phyloP scores from a whole-genome alignment of 495 filamentous ascomycete species.

The Xylaria bambusicola region DNA sequence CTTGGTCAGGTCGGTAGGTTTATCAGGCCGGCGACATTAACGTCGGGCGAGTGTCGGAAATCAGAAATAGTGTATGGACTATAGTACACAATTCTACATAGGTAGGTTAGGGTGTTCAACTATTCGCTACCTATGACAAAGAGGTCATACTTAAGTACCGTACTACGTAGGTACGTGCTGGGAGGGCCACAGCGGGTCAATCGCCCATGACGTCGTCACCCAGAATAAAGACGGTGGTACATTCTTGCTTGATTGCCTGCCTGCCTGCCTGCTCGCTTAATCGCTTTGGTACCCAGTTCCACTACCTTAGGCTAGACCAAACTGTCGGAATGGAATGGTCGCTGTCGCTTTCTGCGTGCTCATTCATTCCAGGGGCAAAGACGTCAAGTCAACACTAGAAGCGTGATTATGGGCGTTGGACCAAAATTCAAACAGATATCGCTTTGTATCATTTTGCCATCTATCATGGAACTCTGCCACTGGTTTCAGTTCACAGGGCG shows the following conservation, averaged over 20 bases:
- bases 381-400: neutral
- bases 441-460: neutral
- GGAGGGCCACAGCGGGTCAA: neutral
- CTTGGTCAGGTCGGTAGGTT: too few species aligned
- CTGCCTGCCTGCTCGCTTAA: too few species aligned
- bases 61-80: too few species aligned
- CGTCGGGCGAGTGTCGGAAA: too few species aligned
- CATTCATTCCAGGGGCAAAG: neutral
- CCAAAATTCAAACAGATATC: too few species aligned
- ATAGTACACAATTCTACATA: too few species aligned
- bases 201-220: neutral
- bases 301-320: constrained; percentile 11
- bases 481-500: neutral
- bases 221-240: neutral
- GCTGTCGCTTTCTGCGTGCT: neutral
- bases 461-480: constrained; percentile 2
- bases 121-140: too few species aligned
- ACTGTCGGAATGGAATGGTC: constrained; percentile 11
- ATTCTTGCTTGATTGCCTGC: neutral
- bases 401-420: too few species aligned
- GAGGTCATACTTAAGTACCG: too few species aligned
- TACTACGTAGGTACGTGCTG: too few species aligned
- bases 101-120: too few species aligned
- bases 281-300: constrained; percentile 7
- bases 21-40: too few species aligned